Percentiles rank a stretch among this genome's conserved stretches.
phyloP scores from a whole-genome alignment of 352 stramenopile genomes.

The Pythium volutum region DNA sequence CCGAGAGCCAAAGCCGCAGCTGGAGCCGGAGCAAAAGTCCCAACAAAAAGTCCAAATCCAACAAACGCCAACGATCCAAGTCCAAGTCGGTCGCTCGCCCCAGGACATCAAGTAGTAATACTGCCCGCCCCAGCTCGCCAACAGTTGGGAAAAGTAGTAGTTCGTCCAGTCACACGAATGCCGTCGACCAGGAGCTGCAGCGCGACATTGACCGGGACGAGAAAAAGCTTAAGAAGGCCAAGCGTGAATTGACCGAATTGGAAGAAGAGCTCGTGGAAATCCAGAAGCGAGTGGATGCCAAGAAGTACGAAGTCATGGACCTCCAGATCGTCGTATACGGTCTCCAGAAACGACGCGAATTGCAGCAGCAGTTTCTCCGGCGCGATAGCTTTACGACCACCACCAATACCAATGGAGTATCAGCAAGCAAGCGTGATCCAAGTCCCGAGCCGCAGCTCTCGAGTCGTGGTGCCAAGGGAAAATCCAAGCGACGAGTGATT shows the following conservation, averaged over 20 bases:
- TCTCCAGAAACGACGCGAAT: slow-evolving; percentile 51
- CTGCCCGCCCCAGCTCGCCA: slow-evolving; percentile 7
- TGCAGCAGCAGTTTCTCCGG: slow-evolving; percentile 33
- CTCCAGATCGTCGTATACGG: slow-evolving; percentile 60
- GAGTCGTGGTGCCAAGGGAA: slow-evolving; percentile 20
- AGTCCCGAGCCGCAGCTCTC: slow-evolving; percentile 20
- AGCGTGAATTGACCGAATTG: slow-evolving; percentile 43
- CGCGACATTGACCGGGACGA: slow-evolving; percentile 43
- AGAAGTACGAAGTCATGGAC: slow-evolving; percentile 66
- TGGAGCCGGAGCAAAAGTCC: slow-evolving; percentile 14
- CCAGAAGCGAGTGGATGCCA: slow-evolving; percentile 38
- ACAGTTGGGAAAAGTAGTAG: slow-evolving; percentile 16
- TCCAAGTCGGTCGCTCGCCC: slow-evolving; percentile 33
- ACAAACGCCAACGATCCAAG: slow-evolving; percentile 14
- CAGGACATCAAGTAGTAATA: background rate
- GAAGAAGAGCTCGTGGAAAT: slow-evolving; percentile 36
- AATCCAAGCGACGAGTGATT: slow-evolving; percentile 55
- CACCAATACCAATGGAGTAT: background rate
- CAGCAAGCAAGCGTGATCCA: slow-evolving; percentile 1
- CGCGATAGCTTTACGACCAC: slow-evolving; percentile 16
- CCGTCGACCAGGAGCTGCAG: slow-evolving; percentile 39
- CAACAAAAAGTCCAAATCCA: background rate
- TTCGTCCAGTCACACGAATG: background rate
- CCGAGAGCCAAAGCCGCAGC: slow-evolving; percentile 1
- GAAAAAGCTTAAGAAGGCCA: slow-evolving; percentile 39